Evolutionary conservation across 495 filamentous ascomycete genomes (phyloP).

Genomic region (Sabuloglossum arenarium): DNA sequence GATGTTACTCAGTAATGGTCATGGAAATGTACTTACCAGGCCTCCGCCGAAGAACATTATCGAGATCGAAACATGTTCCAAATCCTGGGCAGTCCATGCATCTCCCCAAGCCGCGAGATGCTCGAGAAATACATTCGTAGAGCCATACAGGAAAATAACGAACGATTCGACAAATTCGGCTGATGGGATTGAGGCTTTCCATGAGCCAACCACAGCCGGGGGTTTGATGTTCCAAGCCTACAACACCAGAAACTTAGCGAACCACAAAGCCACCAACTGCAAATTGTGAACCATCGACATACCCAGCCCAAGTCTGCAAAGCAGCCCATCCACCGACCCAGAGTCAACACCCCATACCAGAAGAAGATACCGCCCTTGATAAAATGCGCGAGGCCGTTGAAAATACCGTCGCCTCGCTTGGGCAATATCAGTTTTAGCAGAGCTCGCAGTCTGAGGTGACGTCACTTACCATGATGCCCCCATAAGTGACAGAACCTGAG

Average conservation of each 20-base stretch:
- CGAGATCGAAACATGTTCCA: slow-evolving; percentile 87
- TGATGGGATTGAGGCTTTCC: slow-evolving; percentile 45
- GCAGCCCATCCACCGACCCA: slow-evolving; percentile 78
- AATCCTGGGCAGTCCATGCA: slow-evolving; percentile 53
- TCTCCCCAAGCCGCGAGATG: slow-evolving; percentile 53
- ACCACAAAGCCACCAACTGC: not conserved
- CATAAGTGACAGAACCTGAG: slow-evolving; percentile 45
- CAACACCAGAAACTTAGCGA: not conserved
- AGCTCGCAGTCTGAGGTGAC: not conserved
- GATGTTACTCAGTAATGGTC: not conserved
- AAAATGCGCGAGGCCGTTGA: slow-evolving; percentile 81
- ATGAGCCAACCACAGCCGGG: slow-evolving; percentile 30
- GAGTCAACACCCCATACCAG: slow-evolving; percentile 74
- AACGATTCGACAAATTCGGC: slow-evolving; percentile 79
- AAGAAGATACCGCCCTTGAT: slow-evolving; percentile 97
- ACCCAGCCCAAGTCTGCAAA: slow-evolving; percentile 80
- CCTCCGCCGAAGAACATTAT: slow-evolving; percentile 90
- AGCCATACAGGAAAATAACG: slow-evolving; percentile 75
- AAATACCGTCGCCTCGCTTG: slow-evolving; percentile 37
- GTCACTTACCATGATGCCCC: slow-evolving; percentile 44
- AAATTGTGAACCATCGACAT: not conserved
- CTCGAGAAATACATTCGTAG: slow-evolving; percentile 82
- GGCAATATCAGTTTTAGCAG: slow-evolving; percentile 6
- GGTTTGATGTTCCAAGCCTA: slow-evolving; percentile 75
- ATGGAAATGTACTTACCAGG: slow-evolving; percentile 32